phyloP scores from a whole-genome alignment of 1,284 basidiomycete species.

The Hortiboletus rubellus region DNA sequence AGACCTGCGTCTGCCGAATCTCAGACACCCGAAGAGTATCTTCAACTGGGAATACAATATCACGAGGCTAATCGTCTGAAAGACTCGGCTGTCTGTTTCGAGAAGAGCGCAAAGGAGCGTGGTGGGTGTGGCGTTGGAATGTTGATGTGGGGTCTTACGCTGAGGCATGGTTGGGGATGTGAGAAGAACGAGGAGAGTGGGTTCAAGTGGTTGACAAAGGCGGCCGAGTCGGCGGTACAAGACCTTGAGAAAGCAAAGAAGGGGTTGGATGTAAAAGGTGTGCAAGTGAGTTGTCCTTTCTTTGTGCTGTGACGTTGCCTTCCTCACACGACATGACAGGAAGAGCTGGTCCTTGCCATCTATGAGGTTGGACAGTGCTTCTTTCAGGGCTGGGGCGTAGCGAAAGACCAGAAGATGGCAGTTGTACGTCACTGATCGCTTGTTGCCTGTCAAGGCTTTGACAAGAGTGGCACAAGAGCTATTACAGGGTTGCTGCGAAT shows the following conservation, averaged over 20 bases:
- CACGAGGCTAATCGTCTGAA: conserved; percentile 78
- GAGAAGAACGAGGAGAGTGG: conserved; percentile 73
- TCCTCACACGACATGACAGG: conserved; percentile 38
- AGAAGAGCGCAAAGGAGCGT: conserved; percentile 70
- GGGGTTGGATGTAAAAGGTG: conserved; percentile 38
- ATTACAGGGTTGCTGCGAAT: conserved; percentile 81
- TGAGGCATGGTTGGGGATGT: conserved; percentile 89
- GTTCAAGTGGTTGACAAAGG: conserved; percentile 81
- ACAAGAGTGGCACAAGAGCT: conserved; percentile 53
- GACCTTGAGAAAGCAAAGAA: conserved; percentile 65
- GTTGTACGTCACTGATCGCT: conserved; percentile 51
- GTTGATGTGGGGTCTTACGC: conserved; percentile 89
- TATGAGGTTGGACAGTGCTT: conserved; percentile 94
- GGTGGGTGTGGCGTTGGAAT: conserved; percentile 89
- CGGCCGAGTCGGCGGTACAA: conserved; percentile 79
- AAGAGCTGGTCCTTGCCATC: conserved; percentile 83
- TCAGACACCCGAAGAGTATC: conserved; percentile 57
- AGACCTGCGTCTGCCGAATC: conserved; percentile 20
- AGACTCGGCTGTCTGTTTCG: conserved; percentile 78
- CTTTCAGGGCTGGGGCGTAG: conserved; percentile 87
- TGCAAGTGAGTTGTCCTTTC: conserved; percentile 39
- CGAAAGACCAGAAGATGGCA: conserved; percentile 85
- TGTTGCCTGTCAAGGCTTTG: conserved; percentile 1
- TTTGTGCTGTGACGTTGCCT: neutral
- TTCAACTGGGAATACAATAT: conserved; percentile 77